Base-by-base conservation (phyloP, 371 early-diverging fungal species). In the Blakeslea trispora region DNA sequence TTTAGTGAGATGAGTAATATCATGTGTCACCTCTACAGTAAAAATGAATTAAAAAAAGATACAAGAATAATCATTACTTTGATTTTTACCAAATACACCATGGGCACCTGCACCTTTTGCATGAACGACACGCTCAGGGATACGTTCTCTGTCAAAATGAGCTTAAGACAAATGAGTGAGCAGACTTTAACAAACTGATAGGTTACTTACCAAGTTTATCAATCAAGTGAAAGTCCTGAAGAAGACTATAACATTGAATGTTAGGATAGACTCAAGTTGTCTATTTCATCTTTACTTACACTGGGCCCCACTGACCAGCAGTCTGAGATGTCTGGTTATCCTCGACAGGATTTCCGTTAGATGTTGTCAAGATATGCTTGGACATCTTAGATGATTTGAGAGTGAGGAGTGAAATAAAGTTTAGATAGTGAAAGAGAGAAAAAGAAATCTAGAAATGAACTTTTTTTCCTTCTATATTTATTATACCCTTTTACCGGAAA, bases 21-120 rank as follows among this genome's bases (percentile, higher is more conserved):
- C 89, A 57, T 85, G 79, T 28, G 90, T 88, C 32, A 87, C 87
- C 77, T 86, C 89, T 71, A 46, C 5, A 32, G 5, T 6, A 28
- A 17, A 9, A 10, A 11, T 45, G 5, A 21, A 21, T 35, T 21
- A 17, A 14, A 17, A 21, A 24, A 11, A 41, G 31, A 19, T 35
- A 32, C n/a, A 10, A 15, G 24, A 15, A 28, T 19, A 1, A 14
- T 45, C n/a, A n/a, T n/a, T 7, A 28, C 5, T 28, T 7, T 28
- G 7, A 5, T 3, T 28, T 7, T 49, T 70, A 81, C 83, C 84
- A 74, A 91, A 90, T 75, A 84, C 79, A 37, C 91, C 91, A 64
- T 89, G 90, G 47, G 91, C 91, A 53, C 90, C 91, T 55, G 87
- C 87, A 32, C 91, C 91, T 63, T 88, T 88, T 73, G 92, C 92